Percentiles rank a stretch among this genome's conserved stretches.
phyloP scores from a whole-genome alignment of 2,329 filamentous ascomycete genomes.

The Fusarium sp. region DNA sequence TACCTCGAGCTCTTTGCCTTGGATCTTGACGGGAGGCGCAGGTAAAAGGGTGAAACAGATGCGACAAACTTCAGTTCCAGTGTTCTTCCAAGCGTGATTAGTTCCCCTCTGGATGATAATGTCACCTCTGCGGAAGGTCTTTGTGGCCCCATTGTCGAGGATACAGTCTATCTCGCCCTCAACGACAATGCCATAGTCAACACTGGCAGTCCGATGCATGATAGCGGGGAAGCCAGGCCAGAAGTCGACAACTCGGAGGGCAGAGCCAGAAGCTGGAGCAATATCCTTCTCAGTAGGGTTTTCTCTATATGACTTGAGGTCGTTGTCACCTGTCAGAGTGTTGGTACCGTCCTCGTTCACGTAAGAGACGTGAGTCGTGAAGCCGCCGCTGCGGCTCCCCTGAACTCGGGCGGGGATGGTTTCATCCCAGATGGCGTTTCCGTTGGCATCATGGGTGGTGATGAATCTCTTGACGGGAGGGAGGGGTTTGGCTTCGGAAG shows the following conservation, averaged over 20 bases:
- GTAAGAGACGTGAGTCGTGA: conserved; percentile 36
- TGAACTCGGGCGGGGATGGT: conserved; percentile 27
- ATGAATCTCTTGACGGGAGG: conserved; percentile 36
- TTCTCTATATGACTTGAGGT: conserved; percentile 35
- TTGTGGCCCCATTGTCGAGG: conserved; percentile 34
- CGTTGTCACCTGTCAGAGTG: conserved; percentile 24
- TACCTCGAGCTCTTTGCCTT: conserved; percentile 37
- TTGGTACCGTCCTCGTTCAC: conserved; percentile 30
- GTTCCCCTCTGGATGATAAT: conserved; percentile 43
- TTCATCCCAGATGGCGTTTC: conserved; percentile 36
- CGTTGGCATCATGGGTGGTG: conserved; percentile 35
- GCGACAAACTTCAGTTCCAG: conserved; percentile 29
- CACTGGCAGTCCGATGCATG: conserved; percentile 41
- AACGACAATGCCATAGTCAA: conserved; percentile 40
- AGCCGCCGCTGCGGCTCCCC: conserved; percentile 31
- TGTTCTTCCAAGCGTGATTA: conserved; percentile 43
- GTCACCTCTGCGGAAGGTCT: conserved; percentile 35
- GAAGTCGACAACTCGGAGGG: conserved; percentile 38
- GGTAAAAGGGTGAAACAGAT: conserved; percentile 41
- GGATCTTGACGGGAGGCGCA: conserved; percentile 31
- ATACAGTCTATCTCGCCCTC: conserved; percentile 41
- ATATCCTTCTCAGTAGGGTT: conserved; percentile 33
- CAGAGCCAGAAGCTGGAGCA: conserved; percentile 32
- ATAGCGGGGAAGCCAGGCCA: conserved; percentile 36
- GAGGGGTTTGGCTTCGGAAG: conserved; percentile 27